phyloP scores from a whole-genome alignment of 176 grass and related monocot species.

The Raddia guianensis region DNA sequence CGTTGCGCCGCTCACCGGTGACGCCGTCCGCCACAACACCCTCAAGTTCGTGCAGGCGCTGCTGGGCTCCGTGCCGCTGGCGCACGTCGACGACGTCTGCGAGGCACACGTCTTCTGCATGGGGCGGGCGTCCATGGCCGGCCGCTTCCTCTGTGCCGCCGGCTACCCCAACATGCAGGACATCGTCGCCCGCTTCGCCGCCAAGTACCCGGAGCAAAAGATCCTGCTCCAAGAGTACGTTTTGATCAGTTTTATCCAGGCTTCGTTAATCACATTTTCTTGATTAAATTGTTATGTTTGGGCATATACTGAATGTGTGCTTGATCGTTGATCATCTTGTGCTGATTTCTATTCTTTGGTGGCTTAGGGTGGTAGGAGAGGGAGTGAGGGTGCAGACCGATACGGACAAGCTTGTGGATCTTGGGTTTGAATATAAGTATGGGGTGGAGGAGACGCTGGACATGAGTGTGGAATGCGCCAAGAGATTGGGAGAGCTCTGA shows the following conservation, averaged over 20 bases:
- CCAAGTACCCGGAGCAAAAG: constrained; percentile 42
- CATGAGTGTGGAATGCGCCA: constrained; percentile 54
- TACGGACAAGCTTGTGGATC: constrained; percentile 54
- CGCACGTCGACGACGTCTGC: constrained; percentile 66
- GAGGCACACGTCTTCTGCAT: constrained; percentile 75
- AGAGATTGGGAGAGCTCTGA: constrained; percentile 49
- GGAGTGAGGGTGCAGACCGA: constrained; percentile 31
- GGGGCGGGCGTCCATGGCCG: constrained; percentile 51
- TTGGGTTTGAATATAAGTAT: constrained; percentile 65
- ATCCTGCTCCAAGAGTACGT: constrained; percentile 58
- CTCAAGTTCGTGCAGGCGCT: constrained; percentile 60
- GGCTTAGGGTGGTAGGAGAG: constrained; percentile 49
- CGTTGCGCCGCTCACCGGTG: constrained; percentile 53
- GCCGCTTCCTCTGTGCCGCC: constrained; percentile 61
- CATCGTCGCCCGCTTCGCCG: constrained; percentile 36
- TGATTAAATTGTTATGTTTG: too few species aligned
- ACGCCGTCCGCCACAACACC: background rate
- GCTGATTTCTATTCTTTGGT: background rate
- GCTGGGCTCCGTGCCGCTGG: constrained; percentile 60
- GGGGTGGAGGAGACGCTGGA: constrained; percentile 56
- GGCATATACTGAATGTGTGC: background rate
- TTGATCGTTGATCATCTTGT: background rate
- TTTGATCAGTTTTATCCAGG: background rate
- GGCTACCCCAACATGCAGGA: constrained; percentile 52
- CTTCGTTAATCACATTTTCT: too few species aligned